Base-by-base conservation (phyloP, 768 basidiomycete species). In the Phylloporus sp. region DNA sequence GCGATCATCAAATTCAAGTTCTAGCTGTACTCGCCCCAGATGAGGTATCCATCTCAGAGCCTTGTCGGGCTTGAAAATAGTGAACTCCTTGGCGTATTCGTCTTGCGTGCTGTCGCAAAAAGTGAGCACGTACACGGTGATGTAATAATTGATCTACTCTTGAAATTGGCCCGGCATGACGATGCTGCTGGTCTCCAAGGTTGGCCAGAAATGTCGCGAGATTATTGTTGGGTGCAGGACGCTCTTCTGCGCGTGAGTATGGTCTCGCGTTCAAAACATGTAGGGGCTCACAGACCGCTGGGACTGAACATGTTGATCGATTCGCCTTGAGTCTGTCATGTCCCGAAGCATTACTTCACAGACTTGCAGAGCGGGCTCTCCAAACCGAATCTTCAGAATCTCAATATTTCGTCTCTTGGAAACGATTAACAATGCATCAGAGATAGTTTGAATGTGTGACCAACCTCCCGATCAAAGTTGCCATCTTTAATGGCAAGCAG, bases 301-400 rank as follows among this genome's bases (percentile, higher is more conserved):
- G 0, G 83, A 77, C 59, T 95, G 91, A 2, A 98, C 81, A 65
- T 88, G 87, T n/a, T 82, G 81, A 65, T 98, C 91, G 44, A 87
- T 88, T 29, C 92, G 81, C 61, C 84, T 86, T 35, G 95, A 97
- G 68, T 98, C 94, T 4, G 91, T 88, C 84, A 98, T 89, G 67
- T 99, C 97, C 63, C 85, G 90, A 64, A 98, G 73, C 97, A 99
- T 98, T 49, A 99, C 94, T 65, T 98, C 95, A 74, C 95, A 97
- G 6, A 93, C 89, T 66, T 97, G 93, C 50, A 99, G 70, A 3
- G 93, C 85, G 1, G 85, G 78, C 61, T 98, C 97, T 20, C 97
- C 97, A 61, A 99, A 99, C 4, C 97, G 86, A 49, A 95, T 80
- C 73, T 98, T 98, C 54, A 99, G 72, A 38, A 95, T 90, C 68